Percentiles rank a stretch among this genome's conserved stretches.
phyloP scores from a whole-genome alignment of 768 basidiomycete species.

The Pulveroboletus sp. region DNA sequence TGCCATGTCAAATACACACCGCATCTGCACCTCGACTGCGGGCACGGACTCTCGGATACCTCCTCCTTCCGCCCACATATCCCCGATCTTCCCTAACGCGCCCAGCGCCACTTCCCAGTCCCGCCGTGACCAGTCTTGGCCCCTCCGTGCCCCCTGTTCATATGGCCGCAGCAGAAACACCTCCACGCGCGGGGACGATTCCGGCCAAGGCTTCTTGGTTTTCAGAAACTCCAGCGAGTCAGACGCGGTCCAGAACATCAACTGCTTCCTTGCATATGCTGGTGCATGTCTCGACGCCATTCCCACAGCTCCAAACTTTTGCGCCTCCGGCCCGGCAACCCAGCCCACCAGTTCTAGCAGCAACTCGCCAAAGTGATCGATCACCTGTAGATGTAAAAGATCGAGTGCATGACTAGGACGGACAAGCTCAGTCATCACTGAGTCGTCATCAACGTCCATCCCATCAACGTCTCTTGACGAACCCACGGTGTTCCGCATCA shows the following conservation, averaged over 20 bases:
- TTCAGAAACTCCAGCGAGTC: slow-evolving; percentile 59
- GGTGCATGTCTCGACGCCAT: slow-evolving; percentile 57
- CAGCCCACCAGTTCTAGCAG: slow-evolving; percentile 55
- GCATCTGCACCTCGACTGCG: slow-evolving; percentile 46
- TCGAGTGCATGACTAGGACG: slow-evolving; percentile 57
- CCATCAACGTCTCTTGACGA: slow-evolving; percentile 37
- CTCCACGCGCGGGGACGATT: slow-evolving; percentile 44
- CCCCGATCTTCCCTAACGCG: slow-evolving; percentile 46
- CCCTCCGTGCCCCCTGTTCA: slow-evolving; percentile 53
- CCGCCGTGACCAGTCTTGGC: slow-evolving; percentile 67
- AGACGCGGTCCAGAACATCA: slow-evolving; percentile 48
- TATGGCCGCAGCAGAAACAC: slow-evolving; percentile 51
- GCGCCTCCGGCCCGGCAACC: slow-evolving; percentile 48
- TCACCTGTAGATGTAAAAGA: slow-evolving; percentile 61
- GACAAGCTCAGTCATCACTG: slow-evolving; percentile 31
- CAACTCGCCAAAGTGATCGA: slow-evolving; percentile 63
- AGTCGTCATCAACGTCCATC: slow-evolving; percentile 64
- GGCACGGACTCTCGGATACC: slow-evolving; percentile 50
- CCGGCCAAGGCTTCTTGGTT: slow-evolving; percentile 33
- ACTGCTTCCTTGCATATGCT: slow-evolving; percentile 38
- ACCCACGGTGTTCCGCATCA: slow-evolving; percentile 4
- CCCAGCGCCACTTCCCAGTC: slow-evolving; percentile 60
- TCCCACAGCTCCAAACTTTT: slow-evolving; percentile 30
- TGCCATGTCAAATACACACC: slow-evolving; percentile 43
- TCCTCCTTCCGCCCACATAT: slow-evolving; percentile 49